Evolutionary conservation across 306 rosid genomes (phyloP).

Genomic region (Cicer arietinum): DNA sequence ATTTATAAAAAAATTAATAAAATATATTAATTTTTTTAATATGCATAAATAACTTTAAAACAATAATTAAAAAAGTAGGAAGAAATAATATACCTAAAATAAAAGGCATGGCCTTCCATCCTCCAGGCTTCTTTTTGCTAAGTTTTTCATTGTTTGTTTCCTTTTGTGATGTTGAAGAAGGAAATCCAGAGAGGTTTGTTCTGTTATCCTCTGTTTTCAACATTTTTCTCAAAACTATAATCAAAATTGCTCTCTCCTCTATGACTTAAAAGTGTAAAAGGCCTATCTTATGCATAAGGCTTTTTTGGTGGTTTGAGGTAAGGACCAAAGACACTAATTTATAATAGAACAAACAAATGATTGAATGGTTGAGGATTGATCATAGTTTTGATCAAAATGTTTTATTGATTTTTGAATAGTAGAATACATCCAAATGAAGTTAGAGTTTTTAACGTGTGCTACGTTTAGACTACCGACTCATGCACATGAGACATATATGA

Average conservation of each 20-base stretch:
- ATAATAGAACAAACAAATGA: conserved; percentile 36
- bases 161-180: conserved; percentile 30
- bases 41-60: too few relatives aligned
- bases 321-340: conserved; percentile 36
- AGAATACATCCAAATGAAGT: conserved; percentile 32
- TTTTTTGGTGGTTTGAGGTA: conserved; percentile 14
- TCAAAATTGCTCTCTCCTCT: too few relatives aligned
- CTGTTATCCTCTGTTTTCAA: conserved; percentile 5
- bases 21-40: too few relatives aligned
- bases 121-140: conserved; percentile 62
- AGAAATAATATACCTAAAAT: conserved; percentile 62
- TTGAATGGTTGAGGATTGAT: conserved; percentile 35
- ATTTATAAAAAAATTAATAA: too few relatives aligned
- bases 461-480: conserved; percentile 3
- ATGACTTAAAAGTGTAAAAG: too few relatives aligned
- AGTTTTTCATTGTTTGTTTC: conserved; percentile 29
- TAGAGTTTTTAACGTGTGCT: conserved; percentile 1
- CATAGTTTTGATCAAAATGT: background rate
- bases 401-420: background rate
- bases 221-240: conserved; percentile 37
- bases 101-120: conserved; percentile 89
- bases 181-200: conserved; percentile 26
- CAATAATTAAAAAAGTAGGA: background rate
- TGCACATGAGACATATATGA: conserved; percentile 12
- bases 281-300: too few relatives aligned